These are phyloP conservation scores for Juglanconis sp. DNA, from an alignment of 2,329 filamentous ascomycete species.

Conservation along the genomic window DNA sequence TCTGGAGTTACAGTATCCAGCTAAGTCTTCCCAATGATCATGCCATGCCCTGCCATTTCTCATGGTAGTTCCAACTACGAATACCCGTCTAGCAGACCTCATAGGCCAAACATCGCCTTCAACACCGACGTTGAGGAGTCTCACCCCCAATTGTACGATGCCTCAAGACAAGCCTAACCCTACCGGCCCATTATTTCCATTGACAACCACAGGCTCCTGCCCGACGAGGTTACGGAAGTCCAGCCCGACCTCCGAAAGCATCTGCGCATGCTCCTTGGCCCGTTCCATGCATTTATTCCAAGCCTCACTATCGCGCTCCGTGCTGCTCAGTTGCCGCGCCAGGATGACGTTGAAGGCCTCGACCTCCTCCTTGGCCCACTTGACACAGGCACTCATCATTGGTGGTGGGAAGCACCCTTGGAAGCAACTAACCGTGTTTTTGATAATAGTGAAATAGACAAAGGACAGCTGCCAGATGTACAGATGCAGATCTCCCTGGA, in stretches of 20 bases:
- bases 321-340: slow-evolving; percentile 79
- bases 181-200: slow-evolving; percentile 30
- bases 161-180: slow-evolving; percentile 40
- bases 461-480: slow-evolving; percentile 96
- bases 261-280: slow-evolving; percentile 74
- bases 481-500: slow-evolving; percentile 86
- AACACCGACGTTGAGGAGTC: too few relatives aligned
- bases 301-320: slow-evolving; percentile 69
- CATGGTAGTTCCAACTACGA: too few relatives aligned
- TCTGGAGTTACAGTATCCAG: too few relatives aligned
- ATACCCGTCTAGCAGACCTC: too few relatives aligned
- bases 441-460: slow-evolving; percentile 91
- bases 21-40: too few relatives aligned
- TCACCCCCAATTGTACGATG: neutral
- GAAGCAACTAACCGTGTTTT: slow-evolving; percentile 88
- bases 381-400: slow-evolving; percentile 92
- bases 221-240: slow-evolving; percentile 85
- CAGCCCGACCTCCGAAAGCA: slow-evolving; percentile 80
- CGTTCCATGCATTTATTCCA: slow-evolving; percentile 83
- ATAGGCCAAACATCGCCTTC: too few relatives aligned
- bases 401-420: slow-evolving; percentile 80
- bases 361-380: slow-evolving; percentile 95
- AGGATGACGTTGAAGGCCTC: slow-evolving; percentile 86
- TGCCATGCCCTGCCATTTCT: too few relatives aligned
- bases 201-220: slow-evolving; percentile 38